phyloP scores from a whole-genome alignment of 495 filamentous ascomycete genomes.

The Penicillium lagena region DNA sequence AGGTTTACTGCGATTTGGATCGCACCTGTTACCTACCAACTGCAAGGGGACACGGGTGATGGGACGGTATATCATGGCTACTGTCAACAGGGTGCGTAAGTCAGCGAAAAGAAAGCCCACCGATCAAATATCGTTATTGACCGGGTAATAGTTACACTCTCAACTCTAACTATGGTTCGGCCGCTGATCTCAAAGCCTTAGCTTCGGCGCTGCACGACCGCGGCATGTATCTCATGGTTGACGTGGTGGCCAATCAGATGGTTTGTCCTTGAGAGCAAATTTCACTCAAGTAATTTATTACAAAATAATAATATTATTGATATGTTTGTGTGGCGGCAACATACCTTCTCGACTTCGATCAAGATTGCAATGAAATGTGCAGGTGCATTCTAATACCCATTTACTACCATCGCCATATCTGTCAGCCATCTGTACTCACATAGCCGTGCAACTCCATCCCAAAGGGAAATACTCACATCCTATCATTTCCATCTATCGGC shows the following conservation, averaged over 20 bases:
- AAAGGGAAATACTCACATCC: no score
- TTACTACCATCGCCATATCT: no score
- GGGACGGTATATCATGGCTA: slow-evolving; percentile 67
- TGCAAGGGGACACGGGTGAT: slow-evolving; percentile 43
- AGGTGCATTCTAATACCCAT: no score
- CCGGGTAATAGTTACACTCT: slow-evolving; percentile 37
- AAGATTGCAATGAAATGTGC: no score
- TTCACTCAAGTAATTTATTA: no score
- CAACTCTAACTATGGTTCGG: slow-evolving; percentile 61
- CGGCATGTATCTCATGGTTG: slow-evolving; percentile 71
- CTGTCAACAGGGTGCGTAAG: slow-evolving; percentile 62
- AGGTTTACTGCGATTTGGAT: slow-evolving; percentile 84
- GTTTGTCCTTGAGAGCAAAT: slow-evolving; percentile 19
- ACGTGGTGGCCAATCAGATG: slow-evolving; percentile 76
- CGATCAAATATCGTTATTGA: no score
- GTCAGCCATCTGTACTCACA: no score
- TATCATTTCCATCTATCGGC: no score
- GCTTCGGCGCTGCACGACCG: slow-evolving; percentile 53
- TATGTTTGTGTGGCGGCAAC: no score
- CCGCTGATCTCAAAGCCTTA: slow-evolving; percentile 57
- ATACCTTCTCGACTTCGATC: no score
- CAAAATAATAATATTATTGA: no score
- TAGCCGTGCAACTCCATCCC: no score
- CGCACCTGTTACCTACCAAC: slow-evolving; percentile 61
- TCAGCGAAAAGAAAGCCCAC: not conserved